Evolutionary conservation across 2,329 filamentous ascomycete genomes (phyloP), one percentile per base, ranked within the genome.

Genomic region (Akanthomyces muscarius): DNA sequence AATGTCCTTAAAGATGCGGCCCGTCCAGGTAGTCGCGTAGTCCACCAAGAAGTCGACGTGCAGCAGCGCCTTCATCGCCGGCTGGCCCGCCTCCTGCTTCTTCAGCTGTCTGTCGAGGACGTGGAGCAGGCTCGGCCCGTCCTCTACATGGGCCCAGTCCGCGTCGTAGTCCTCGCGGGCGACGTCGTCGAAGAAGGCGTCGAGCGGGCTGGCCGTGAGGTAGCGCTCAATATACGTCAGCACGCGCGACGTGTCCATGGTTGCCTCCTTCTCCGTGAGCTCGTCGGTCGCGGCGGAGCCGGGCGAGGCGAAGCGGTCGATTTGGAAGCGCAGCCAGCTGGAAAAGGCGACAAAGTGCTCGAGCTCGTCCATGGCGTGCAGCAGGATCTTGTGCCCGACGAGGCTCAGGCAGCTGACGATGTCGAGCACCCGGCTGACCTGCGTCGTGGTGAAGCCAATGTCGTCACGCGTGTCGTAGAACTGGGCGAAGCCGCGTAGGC

Each of bases 251-350:
- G 89, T 84, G 66, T 96, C 90, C 65, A 96, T 85, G 0, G 86
- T 85, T 0, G 89, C 86, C 68, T 95, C 90, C 67, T 89, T 90
- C 65, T 94, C 92, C 28, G 87, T 83, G 51, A 90, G 80, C 66
- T 97, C 94, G 25, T 92, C 87, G 8, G 81, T 82, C 18, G 81
- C 80, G 0, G 81, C 80, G 0, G 86, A 68, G 78, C 68, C 89
- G 77, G 71, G 78, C 4, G 89, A 86, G 6, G 86, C 85, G 52
- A 94, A 84, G 16, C 89, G 84, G 66, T 96, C 91, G 64, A 97
- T 94, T 70, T 93, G 88, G 69, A 92, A 85, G 41, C 88, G 86
- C 57, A 98, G 79, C 94, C 94, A 98, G 60, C 83, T 81, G 0
- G 91, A 93, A 71, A 97, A 98, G 5, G 86, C 83, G 2, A 79